A percentile compares a stretch with the other conserved stretches of the same genome.
These are phyloP conservation scores for Volvox reticuliferus DNA, from an alignment of 139 green algal genomes.

Conservation along the genomic window DNA sequence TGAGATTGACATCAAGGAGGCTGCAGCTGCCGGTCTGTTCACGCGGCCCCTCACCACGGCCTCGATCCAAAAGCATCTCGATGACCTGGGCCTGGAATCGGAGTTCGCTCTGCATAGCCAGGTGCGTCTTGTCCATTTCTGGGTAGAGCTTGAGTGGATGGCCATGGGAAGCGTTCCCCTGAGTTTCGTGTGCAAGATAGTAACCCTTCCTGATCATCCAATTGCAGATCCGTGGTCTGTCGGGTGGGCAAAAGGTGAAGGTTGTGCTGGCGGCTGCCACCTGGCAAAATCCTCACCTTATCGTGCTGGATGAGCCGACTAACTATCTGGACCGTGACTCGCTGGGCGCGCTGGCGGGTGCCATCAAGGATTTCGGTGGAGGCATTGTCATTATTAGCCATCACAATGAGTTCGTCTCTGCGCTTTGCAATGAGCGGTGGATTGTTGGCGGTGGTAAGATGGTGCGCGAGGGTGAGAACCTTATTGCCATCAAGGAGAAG, in stretches of 20 bases:
- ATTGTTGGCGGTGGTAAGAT: slow-evolving; percentile 84
- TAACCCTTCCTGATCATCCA: no score
- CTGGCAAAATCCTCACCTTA: slow-evolving; percentile 90
- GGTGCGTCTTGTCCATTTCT: no score
- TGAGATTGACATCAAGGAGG: slow-evolving; percentile 92
- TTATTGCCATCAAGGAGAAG: slow-evolving; percentile 70
- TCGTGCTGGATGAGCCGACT: slow-evolving; percentile 93
- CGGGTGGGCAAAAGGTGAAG: slow-evolving; percentile 90
- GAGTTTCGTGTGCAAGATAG: no score
- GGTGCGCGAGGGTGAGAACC: slow-evolving; percentile 55
- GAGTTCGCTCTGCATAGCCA: slow-evolving; percentile 92
- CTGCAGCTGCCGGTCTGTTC: slow-evolving; percentile 84
- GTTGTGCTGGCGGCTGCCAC: slow-evolving; percentile 81
- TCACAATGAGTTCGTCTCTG: slow-evolving; percentile 81
- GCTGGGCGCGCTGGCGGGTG: slow-evolving; percentile 83
- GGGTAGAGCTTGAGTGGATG: no score
- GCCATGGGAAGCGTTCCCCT: no score
- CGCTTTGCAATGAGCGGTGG: slow-evolving; percentile 91
- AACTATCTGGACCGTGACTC: slow-evolving; percentile 92
- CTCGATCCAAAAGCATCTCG: slow-evolving; percentile 92
- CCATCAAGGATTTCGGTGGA: slow-evolving; percentile 87
- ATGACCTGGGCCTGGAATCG: slow-evolving; percentile 89
- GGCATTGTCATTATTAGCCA: slow-evolving; percentile 93
- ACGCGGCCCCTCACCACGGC: slow-evolving; percentile 86
- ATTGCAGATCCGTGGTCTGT: slow-evolving; percentile 86